Conservation (phyloP, 2,329 filamentous ascomycete genomes). For the Ophiocordyceps camponoti-leonardi region DNA sequence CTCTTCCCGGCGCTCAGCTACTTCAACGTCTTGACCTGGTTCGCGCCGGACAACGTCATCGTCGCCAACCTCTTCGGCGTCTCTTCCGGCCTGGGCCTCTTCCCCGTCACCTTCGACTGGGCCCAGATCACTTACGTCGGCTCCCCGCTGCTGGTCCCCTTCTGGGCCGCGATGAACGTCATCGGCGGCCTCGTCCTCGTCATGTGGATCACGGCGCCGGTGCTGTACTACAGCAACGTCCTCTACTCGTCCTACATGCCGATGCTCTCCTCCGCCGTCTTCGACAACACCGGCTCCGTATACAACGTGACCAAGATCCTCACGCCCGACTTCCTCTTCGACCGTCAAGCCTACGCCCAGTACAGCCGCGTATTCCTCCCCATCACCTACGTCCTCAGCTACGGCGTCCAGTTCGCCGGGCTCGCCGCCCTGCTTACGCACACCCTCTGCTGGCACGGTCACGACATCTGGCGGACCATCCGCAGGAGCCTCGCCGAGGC, state of each 20-base stretch:
- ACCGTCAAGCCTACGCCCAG: conserved; percentile 55
- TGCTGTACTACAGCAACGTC: conserved; percentile 66
- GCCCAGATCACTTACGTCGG: conserved; percentile 80
- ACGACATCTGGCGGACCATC: conserved; percentile 66
- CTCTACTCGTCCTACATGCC: conserved; percentile 76
- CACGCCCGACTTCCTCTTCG: conserved; percentile 61
- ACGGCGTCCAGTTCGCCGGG: conserved; percentile 72
- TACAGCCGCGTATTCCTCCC: conserved; percentile 76
- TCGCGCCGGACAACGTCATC: conserved; percentile 72
- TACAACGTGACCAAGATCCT: conserved; percentile 73
- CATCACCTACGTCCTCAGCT: conserved; percentile 76
- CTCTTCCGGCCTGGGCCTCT: conserved; percentile 66
- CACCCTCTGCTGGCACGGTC: conserved; percentile 70
- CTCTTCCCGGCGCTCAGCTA: conserved; percentile 74
- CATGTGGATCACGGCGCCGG: conserved; percentile 70
- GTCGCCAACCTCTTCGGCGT: conserved; percentile 76
- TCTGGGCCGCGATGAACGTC: conserved; percentile 76
- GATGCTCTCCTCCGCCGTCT: conserved; percentile 68
- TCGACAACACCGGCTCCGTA: conserved; percentile 64
- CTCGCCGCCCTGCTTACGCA: conserved; percentile 66
- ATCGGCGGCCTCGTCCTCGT: conserved; percentile 63
- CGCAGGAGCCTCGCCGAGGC: conserved; percentile 50
- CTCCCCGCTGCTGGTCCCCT: conserved; percentile 66
- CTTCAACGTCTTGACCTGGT: conserved; percentile 81
- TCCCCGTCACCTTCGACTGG: conserved; percentile 84